Percentiles rank a stretch among this genome's conserved stretches.
Conservation (phyloP, 2,329 filamentous ascomycete species). For the Chalaropsis ovoidea region DNA sequence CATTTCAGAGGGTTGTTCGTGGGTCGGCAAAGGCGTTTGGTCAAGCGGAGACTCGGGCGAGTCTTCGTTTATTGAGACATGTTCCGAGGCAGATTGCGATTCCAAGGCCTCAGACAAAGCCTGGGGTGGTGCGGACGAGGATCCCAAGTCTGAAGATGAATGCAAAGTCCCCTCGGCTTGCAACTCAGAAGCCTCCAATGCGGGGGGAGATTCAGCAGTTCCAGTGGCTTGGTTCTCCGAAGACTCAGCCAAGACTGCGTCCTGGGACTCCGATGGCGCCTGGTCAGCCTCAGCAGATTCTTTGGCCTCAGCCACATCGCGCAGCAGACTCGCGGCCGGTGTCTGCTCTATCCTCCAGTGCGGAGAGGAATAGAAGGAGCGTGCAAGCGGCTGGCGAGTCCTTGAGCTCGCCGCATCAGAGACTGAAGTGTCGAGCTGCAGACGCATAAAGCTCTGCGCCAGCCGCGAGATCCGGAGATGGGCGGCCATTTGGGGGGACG, state of each 20-base stretch:
- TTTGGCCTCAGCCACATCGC: neutral
- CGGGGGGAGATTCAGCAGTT: neutral
- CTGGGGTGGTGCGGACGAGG: neutral
- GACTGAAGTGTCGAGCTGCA: neutral
- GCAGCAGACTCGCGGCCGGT: neutral
- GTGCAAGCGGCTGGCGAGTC: slow-evolving; percentile 3
- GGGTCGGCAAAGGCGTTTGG: neutral
- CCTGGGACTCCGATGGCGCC: neutral
- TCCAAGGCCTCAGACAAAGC: neutral
- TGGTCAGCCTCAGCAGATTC: neutral
- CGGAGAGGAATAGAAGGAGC: slow-evolving; percentile 14
- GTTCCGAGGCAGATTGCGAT: neutral
- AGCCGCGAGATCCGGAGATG: slow-evolving; percentile 16
- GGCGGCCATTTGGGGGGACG: neutral
- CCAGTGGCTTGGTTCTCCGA: neutral
- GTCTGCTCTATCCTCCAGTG: neutral
- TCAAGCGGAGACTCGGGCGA: neutral
- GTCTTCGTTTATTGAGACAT: neutral
- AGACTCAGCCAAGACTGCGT: neutral
- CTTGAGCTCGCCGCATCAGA: neutral
- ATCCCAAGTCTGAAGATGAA: neutral
- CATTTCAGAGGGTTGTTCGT: neutral
- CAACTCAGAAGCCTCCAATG: neutral
- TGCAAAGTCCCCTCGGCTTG: neutral
- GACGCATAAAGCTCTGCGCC: slow-evolving; percentile 15